These are phyloP conservation scores for Sporothrix curviconia DNA, from an alignment of 2,329 filamentous ascomycete species.

Conservation along the genomic window DNA sequence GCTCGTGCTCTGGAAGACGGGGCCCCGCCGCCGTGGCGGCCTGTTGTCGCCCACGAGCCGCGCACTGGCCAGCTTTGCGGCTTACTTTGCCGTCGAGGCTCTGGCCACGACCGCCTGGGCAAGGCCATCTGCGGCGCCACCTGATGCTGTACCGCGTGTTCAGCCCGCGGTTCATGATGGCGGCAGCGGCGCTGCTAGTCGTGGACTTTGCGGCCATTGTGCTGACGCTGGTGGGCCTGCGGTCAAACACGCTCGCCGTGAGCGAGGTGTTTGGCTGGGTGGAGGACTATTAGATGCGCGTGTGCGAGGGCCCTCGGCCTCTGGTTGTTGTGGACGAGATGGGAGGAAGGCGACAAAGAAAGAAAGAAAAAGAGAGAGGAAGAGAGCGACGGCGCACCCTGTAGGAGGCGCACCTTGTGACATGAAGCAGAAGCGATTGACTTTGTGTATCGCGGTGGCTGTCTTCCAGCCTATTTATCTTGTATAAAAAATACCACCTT, in stretches of 20 bases:
- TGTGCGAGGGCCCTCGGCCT: too few species aligned
- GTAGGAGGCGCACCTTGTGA: too few species aligned
- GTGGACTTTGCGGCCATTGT: slow-evolving; percentile 69
- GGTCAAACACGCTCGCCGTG: slow-evolving; percentile 71
- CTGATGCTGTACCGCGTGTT: slow-evolving; percentile 97
- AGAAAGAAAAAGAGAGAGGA: too few species aligned
- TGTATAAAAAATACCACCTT: too few species aligned
- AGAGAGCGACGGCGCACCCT: too few species aligned
- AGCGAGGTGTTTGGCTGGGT: slow-evolving; percentile 81
- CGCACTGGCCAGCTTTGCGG: slow-evolving; percentile 65
- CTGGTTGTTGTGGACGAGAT: too few species aligned
- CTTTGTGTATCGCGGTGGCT: too few species aligned
- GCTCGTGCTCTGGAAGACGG: slow-evolving; percentile 81
- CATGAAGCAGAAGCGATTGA: too few species aligned
- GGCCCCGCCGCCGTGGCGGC: slow-evolving; percentile 63
- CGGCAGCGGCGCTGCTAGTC: slow-evolving; percentile 61
- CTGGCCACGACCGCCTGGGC: slow-evolving; percentile 88
- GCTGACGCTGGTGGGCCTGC: slow-evolving; percentile 65
- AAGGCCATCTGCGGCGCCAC: slow-evolving; percentile 77
- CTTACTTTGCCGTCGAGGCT: slow-evolving; percentile 77
- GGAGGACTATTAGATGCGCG: slow-evolving; percentile 20
- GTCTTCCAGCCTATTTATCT: too few species aligned
- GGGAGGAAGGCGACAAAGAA: too few species aligned
- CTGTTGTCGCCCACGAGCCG: slow-evolving; percentile 65
- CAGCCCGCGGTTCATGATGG: slow-evolving; percentile 82